A percentile compares a stretch with the other conserved stretches of the same genome.
These are phyloP conservation scores for Fusarium sp. DNA, from an alignment of 2,329 filamentous ascomycete species.

Conservation along the genomic window DNA sequence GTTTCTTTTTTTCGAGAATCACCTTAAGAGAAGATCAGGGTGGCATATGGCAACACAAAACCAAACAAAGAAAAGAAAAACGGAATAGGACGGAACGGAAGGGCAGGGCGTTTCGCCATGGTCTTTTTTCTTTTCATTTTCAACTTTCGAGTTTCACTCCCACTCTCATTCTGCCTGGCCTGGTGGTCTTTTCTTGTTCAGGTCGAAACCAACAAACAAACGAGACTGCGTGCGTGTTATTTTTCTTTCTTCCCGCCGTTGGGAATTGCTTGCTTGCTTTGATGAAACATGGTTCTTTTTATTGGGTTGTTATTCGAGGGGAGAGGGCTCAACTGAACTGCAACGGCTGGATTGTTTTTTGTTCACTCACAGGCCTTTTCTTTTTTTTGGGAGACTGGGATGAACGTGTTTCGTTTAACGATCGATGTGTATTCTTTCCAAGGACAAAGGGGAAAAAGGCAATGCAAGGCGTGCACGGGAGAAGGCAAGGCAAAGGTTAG, in stretches of 20 bases:
- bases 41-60: constrained; percentile 42
- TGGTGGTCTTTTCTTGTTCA: constrained; percentile 27
- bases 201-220: constrained; percentile 40
- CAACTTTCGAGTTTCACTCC: constrained; percentile 21
- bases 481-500: constrained; percentile 35
- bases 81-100: constrained; percentile 28
- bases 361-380: constrained; percentile 27
- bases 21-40: constrained; percentile 50
- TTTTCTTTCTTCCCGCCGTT: constrained; percentile 31
- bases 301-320: constrained; percentile 46
- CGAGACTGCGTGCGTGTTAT: constrained; percentile 45
- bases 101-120: constrained; percentile 42
- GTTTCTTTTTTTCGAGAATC: constrained; percentile 51
- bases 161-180: constrained; percentile 35
- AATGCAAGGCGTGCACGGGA: constrained; percentile 26
- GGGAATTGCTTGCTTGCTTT: constrained; percentile 48
- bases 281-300: constrained; percentile 25
- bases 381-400: constrained; percentile 35
- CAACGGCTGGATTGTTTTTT: constrained; percentile 45
- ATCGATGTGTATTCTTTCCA: constrained; percentile 45
- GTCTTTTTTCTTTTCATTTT: constrained; percentile 41
- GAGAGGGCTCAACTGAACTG: constrained; percentile 39
- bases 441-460: constrained; percentile 18
- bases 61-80: constrained; percentile 28
- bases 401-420: constrained; percentile 45